These are phyloP conservation scores for Tulasnella sp. DNA, from an alignment of 768 basidiomycete genomes.

Conservation along the genomic window DNA sequence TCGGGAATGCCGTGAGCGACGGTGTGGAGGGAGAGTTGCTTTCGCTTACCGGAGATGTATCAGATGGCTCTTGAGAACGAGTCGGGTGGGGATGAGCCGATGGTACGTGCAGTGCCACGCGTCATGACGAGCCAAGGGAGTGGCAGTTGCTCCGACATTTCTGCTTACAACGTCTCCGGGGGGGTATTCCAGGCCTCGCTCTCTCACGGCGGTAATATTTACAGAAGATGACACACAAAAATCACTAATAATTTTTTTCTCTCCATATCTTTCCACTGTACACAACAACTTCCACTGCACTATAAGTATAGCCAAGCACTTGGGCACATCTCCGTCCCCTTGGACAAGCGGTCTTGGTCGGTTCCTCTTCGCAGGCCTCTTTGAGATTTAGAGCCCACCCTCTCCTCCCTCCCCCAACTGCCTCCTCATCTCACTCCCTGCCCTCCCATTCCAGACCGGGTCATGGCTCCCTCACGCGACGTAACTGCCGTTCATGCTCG, in stretches of 20 bases:
- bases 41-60: not conserved
- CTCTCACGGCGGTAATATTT: constrained; percentile 2
- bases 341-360: not conserved
- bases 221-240: not conserved
- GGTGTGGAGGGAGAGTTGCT: not conserved
- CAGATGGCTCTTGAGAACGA: not conserved
- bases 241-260: not conserved
- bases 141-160: not conserved
- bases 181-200: too few relatives aligned
- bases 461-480: constrained; percentile 4
- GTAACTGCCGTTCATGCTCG: not conserved
- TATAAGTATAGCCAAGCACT: not conserved
- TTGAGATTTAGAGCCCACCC: not conserved
- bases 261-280: not conserved
- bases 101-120: not conserved
- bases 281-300: not conserved
- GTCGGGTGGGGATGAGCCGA: not conserved
- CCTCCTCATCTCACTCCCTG: not conserved
- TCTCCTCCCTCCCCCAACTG: not conserved
- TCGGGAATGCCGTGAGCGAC: not conserved
- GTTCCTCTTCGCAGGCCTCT: not conserved
- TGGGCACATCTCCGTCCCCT: not conserved
- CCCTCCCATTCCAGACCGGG: not conserved
- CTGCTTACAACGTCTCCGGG: not conserved
- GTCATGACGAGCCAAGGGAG: not conserved